These are phyloP conservation scores for Zoysia matrella DNA, from an alignment of 202 grass and related monocot genomes.

Conservation along the genomic window DNA sequence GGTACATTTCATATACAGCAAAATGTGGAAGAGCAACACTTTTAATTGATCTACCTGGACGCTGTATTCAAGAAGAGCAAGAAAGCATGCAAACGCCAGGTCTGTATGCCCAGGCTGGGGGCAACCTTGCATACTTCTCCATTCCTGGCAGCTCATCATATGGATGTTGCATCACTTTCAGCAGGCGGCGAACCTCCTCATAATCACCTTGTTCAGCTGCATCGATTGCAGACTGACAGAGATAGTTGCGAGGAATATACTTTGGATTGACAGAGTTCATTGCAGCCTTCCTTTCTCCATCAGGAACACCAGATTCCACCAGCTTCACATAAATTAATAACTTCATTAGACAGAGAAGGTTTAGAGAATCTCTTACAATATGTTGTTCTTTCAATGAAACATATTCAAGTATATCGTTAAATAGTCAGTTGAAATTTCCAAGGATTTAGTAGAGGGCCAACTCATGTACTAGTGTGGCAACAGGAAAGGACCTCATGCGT, in stretches of 20 bases:
- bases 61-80: conserved; percentile 78
- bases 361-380: neutral
- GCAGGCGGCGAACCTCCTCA: conserved; percentile 61
- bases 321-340: conserved; percentile 58
- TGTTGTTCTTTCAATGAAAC: neutral
- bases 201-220: conserved; percentile 79
- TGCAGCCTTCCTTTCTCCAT: conserved; percentile 73
- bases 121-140: conserved; percentile 91
- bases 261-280: conserved; percentile 92
- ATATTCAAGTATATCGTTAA: neutral
- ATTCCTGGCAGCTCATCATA: conserved; percentile 87
- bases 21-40: neutral
- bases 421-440: neutral
- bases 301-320: conserved; percentile 58
- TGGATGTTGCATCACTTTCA: conserved; percentile 83
- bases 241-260: conserved; percentile 91
- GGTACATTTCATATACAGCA: conserved; percentile 29
- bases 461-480: neutral
- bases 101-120: conserved; percentile 95
- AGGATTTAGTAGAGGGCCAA: neutral
- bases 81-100: conserved; percentile 97
- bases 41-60: neutral
- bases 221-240: conserved; percentile 90
- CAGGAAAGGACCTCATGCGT: neutral
- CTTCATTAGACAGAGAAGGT: conserved; percentile 1